These are phyloP conservation scores for Psilocybe cyanescens DNA, from an alignment of 768 basidiomycete genomes.

Conservation along the genomic window DNA sequence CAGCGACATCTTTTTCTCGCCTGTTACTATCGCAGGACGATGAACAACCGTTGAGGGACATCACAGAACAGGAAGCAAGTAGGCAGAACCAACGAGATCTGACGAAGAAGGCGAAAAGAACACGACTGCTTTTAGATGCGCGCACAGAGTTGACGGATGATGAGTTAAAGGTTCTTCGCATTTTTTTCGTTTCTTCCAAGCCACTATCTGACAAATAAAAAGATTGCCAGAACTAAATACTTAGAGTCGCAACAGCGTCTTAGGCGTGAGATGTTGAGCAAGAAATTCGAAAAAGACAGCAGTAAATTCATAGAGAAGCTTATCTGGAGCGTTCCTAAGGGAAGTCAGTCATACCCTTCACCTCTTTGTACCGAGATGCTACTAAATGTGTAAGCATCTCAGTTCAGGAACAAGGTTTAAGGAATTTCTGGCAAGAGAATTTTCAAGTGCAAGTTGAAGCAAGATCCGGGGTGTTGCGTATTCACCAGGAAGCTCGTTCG, in stretches of 20 bases:
- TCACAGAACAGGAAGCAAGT: conserved; percentile 28
- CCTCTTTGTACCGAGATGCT: neutral
- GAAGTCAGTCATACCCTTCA: conserved; percentile 48
- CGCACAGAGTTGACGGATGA: conserved; percentile 84
- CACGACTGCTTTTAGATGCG: conserved; percentile 65
- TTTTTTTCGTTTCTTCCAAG: neutral
- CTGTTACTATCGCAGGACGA: conserved; percentile 45
- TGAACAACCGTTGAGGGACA: conserved; percentile 32
- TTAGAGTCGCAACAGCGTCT: conserved; percentile 61
- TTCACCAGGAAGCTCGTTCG: conserved; percentile 32
- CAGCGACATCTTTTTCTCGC: conserved; percentile 42
- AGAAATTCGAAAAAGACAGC: conserved; percentile 58
- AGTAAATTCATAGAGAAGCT: conserved; percentile 60
- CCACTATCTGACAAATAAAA: neutral
- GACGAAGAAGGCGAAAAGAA: conserved; percentile 46
- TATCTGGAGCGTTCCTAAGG: conserved; percentile 67
- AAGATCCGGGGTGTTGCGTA: conserved; percentile 46
- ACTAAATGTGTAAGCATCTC: neutral
- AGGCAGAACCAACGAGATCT: conserved; percentile 19
- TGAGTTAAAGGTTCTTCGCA: conserved; percentile 64
- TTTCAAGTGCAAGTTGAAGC: conserved; percentile 74
- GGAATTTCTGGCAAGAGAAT: conserved; percentile 76
- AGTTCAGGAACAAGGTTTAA: conserved; percentile 72
- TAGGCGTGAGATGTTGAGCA: conserved; percentile 52
- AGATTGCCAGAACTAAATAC: conserved; percentile 72